A percentile compares a stretch with the other conserved stretches of the same genome.
These are phyloP conservation scores for Pleurostoma richardsiae DNA, from an alignment of 2,329 filamentous ascomycete species.

Conservation along the genomic window DNA sequence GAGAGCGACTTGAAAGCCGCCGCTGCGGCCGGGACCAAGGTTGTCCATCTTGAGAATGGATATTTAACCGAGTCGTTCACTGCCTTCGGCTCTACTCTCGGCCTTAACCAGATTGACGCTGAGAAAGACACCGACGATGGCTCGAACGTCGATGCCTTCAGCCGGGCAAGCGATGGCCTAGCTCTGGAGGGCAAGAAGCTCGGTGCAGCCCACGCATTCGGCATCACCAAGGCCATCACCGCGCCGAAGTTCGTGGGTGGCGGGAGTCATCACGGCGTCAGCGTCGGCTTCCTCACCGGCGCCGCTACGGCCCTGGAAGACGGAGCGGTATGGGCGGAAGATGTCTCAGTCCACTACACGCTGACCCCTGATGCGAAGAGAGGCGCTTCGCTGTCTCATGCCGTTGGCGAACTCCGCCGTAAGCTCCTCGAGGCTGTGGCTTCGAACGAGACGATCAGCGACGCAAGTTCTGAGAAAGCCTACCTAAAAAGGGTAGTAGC, in stretches of 20 bases:
- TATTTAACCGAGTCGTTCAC: slow-evolving; percentile 57
- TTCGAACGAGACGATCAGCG: slow-evolving; percentile 26
- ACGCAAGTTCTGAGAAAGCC: slow-evolving; percentile 40
- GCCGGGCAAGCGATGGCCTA: slow-evolving; percentile 53
- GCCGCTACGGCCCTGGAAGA: slow-evolving; percentile 39
- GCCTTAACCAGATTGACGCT: slow-evolving; percentile 57
- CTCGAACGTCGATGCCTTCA: slow-evolving; percentile 39
- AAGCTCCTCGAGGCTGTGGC: slow-evolving; percentile 49
- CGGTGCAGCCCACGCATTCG: slow-evolving; percentile 44
- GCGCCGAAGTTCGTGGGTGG: slow-evolving; percentile 41
- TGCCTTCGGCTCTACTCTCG: slow-evolving; percentile 54
- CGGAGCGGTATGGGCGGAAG: slow-evolving; percentile 46
- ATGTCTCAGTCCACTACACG: slow-evolving; percentile 55
- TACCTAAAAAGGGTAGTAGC: slow-evolving; percentile 50
- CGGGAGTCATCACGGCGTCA: slow-evolving; percentile 48
- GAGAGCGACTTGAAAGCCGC: slow-evolving; percentile 33
- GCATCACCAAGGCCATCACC: slow-evolving; percentile 54
- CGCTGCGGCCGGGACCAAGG: slow-evolving; percentile 21
- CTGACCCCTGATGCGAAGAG: slow-evolving; percentile 42
- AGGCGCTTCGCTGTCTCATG: slow-evolving; percentile 45
- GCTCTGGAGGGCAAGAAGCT: slow-evolving; percentile 52
- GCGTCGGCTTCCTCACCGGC: slow-evolving; percentile 52
- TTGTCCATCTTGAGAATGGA: slow-evolving; percentile 50
- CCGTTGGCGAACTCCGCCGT: slow-evolving; percentile 43
- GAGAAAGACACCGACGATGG: slow-evolving; percentile 53